Base-by-base conservation (phyloP, 1,284 basidiomycete species). In the Tilletia setariae region DNA sequence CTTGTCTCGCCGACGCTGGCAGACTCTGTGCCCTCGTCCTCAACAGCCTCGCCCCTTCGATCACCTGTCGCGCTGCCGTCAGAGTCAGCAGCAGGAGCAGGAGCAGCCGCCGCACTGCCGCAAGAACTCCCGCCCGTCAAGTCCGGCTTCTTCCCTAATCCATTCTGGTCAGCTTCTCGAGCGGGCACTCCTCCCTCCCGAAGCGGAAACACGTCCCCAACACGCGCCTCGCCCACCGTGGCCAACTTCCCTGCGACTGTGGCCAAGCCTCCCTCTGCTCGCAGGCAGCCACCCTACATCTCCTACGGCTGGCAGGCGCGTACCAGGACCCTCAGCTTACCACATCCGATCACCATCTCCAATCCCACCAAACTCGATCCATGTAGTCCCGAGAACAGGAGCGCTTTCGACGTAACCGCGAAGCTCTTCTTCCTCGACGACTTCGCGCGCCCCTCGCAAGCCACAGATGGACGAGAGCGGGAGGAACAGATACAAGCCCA, bases 391-490 rank as follows among this genome's bases (percentile, higher is more conserved):
- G 74, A 75, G 28, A 62, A 63, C n/a, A 35, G 78, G 6, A 70
- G 67, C 62, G 70, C 72, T 2, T 77, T 75, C 66, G 78, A 79
- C 62, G 76, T 79, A 30, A 79, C 76, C 1, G 76, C 74, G 67
- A 79, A 79, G 66, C 74, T 79, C 68, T 79, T 78, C 73, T 76
- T 72, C 44, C 71, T 79, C 56, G 66, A 69, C 44, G 47, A 53
- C 11, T 35, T 30, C 15, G 32, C 49, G n/a, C 21, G n/a, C 23
- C n/a, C 25, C 13, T 2, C 28, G 16, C 28, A 61, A 11, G 28
- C 19, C 4, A 8, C 13, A 0, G 56, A 61, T 30, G 56, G 28
- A 3, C 28, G 56, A 30, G 63, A 35, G 6, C 51, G 61, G 19
- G 43, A 61, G 7, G 63, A 53, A 9, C 40, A 47, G 42, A 53